Conservation (phyloP, 257 asterid genomes). For the Solanum pennellii region DNA sequence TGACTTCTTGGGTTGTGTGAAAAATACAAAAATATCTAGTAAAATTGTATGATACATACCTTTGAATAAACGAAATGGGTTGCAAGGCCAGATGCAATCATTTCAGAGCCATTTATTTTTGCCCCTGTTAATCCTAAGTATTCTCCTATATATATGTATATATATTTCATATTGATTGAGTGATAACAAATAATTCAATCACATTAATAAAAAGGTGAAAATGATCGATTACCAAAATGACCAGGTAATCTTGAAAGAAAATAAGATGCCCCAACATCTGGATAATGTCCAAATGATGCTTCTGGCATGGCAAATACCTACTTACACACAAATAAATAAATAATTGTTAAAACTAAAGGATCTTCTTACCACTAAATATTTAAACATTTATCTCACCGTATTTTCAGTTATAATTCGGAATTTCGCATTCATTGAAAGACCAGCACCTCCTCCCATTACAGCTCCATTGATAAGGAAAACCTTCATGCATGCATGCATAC, state of each 20-base stretch:
- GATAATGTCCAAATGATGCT: constrained; percentile 4
- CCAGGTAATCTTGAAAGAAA: constrained; percentile 18
- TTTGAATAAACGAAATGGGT: constrained; percentile 19
- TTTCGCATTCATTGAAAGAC: constrained; percentile 4
- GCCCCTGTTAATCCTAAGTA: constrained; percentile 14
- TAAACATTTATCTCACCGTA: background rate
- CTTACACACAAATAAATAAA: background rate
- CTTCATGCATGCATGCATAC: background rate
- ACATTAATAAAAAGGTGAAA: no score
- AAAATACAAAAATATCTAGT: background rate
- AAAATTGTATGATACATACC: constrained; percentile 5
- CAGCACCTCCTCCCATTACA: constrained; percentile 16
- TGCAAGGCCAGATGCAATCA: constrained; percentile 24
- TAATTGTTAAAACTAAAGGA: no score
- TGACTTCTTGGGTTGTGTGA: no score
- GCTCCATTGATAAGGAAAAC: constrained; percentile 1
- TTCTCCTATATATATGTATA: constrained; percentile 3
- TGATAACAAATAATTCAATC: no score
- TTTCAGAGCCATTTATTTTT: constrained; percentile 7
- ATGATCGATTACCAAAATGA: constrained; percentile 4
- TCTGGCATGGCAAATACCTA: constrained; percentile 24
- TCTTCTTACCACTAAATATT: no score
- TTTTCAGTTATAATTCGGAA: constrained; percentile 2
- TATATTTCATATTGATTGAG: background rate
- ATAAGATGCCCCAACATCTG: constrained; percentile 20